Evolutionary conservation across 2,329 filamentous ascomycete genomes (phyloP), one percentile per base, ranked within the genome.

Genomic region (Fusarium staphyleae): DNA sequence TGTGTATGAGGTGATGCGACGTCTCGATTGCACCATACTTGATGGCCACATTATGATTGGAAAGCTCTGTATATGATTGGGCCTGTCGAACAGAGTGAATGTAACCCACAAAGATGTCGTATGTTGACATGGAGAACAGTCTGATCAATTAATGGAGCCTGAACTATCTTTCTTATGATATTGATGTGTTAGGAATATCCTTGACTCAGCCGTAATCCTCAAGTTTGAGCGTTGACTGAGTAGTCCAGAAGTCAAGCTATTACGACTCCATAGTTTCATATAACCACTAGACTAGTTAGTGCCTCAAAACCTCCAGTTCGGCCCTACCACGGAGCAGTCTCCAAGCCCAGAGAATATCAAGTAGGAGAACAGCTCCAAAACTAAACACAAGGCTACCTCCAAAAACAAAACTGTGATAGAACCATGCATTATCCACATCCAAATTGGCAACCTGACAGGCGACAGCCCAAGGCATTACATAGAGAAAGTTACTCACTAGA

Each of bases 381-480:
- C 82, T 86, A 56, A 89, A 89, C 0, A 90, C 85, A 36, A 90
- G 71, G 57, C 83, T 86, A 0, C 87, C 87, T 0, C 87, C 87
- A 72, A 90, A 90, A 0, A 90, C 82, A 19, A 88, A 69, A 0
- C 81, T 78, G 62, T 89, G 83, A 66, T 87, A 90, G 0, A 77
- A 85, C 87, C 87, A 90, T 0, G 87, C 86, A 63, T 85, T 81
- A 0, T 72, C 70, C 3, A 75, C 67, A 6, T 79, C 77, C 37
- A 87, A 71, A 2, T 71, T 48, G n/a, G 71, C 72, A 4, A 73
- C 75, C 43, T 79, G 81, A 53, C 81, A 85, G 0, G 81, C 85
- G 33, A 91, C 82, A 0, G 87, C 87, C 87, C 87, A 91, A 0
- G 87, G 87, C 3, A 91, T 71, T 0, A 90, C 86, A 66, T 87